A percentile compares a stretch with the other conserved stretches of the same genome.
Conservation (phyloP, 1,284 basidiomycete genomes). For the Uromyces viciae-fabae region DNA sequence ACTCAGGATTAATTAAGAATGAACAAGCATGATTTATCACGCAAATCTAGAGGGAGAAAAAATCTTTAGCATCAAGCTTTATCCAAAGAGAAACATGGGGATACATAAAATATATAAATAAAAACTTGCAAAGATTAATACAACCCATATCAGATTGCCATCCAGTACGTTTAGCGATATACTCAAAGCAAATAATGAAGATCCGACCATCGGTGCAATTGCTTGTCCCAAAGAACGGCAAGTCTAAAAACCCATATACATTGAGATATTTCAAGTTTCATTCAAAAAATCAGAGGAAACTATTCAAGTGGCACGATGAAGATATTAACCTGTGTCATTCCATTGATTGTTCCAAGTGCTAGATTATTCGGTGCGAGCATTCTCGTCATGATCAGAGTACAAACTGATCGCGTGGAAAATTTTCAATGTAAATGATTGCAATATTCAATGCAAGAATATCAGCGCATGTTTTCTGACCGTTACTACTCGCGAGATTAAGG, state of each 20-base stretch:
- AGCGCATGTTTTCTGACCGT: background rate
- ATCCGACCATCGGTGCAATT: constrained; percentile 16
- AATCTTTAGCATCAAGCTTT: no score
- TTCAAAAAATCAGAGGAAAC: background rate
- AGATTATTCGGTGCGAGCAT: constrained; percentile 29
- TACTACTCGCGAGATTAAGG: no score
- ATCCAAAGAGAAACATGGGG: background rate
- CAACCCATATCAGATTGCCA: constrained; percentile 22
- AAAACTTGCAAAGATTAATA: constrained; percentile 17
- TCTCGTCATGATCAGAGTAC: constrained; percentile 22
- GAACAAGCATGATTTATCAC: background rate
- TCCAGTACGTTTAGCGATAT: constrained; percentile 3
- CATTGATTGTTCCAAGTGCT: constrained; percentile 28
- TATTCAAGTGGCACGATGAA: background rate
- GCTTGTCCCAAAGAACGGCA: constrained; percentile 25
- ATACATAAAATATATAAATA: background rate
- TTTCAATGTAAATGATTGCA: no score
- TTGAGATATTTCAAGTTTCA: background rate
- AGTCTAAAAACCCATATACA: background rate
- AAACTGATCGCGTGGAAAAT: constrained; percentile 10
- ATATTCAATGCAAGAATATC: background rate
- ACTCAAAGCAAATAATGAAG: constrained; percentile 32
- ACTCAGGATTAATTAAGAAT: constrained; percentile 5
- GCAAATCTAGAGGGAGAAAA: constrained; percentile 2
- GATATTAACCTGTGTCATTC: constrained; percentile 19